A percentile compares a stretch with the other conserved stretches of the same genome.
Conservation (phyloP, 179 eudicot species). For the Camellia oleifera region DNA sequence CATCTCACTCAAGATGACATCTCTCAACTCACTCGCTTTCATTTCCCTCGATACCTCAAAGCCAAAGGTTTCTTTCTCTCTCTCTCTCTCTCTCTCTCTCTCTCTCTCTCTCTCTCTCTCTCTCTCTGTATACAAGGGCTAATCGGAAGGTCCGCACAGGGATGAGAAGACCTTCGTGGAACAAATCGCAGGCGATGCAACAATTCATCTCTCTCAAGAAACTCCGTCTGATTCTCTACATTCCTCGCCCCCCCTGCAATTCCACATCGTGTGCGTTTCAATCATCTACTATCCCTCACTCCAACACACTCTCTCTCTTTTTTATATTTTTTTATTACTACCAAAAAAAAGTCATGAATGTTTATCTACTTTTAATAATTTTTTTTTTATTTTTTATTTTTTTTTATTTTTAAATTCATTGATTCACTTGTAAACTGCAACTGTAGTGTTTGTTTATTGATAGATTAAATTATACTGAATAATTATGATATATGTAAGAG, state of each 20-base stretch:
- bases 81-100: not conserved
- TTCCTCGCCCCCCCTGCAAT: constrained; percentile 22
- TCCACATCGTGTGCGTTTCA: constrained; percentile 26
- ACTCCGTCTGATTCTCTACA: constrained; percentile 49
- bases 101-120: not conserved
- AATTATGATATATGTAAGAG: constrained; percentile 43
- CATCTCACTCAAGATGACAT: constrained; percentile 90
- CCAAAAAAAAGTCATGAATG: not conserved
- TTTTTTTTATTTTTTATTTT: no score
- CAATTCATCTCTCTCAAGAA: constrained; percentile 85
- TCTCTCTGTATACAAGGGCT: not conserved
- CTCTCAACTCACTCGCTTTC: constrained; percentile 95
- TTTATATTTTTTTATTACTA: not conserved
- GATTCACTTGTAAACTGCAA: not conserved
- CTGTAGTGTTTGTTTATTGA: not conserved
- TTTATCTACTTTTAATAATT: not conserved
- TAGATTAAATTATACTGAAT: not conserved
- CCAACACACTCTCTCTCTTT: not conserved
- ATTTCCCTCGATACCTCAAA: constrained; percentile 93
- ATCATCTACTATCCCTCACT: constrained; percentile 8
- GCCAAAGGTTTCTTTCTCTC: constrained; percentile 48
- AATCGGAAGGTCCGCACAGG: constrained; percentile 37
- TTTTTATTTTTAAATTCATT: not conserved
- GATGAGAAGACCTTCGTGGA: constrained; percentile 96
- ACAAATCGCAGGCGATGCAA: constrained; percentile 98